A percentile compares a stretch with the other conserved stretches of the same genome.
phyloP scores from a whole-genome alignment of 2,329 filamentous ascomycete genomes.

The Colletotrichum coccodes region DNA sequence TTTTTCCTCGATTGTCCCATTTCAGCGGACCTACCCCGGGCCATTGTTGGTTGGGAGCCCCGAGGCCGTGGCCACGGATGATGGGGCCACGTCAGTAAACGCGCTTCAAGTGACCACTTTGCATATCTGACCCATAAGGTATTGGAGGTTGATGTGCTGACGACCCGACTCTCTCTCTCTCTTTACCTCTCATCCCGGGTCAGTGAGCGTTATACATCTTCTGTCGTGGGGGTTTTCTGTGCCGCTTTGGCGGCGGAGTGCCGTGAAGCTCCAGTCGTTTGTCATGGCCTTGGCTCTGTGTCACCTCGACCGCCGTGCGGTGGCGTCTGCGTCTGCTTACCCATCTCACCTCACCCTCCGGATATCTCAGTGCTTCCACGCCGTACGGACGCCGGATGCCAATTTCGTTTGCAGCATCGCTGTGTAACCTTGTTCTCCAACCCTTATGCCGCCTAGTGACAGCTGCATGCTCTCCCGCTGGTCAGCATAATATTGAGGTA shows the following conservation, averaged over 20 bases:
- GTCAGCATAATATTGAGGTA: constrained; percentile 21
- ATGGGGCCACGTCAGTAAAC: background rate
- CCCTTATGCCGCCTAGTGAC: constrained; percentile 11
- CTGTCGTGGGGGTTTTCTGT: constrained; percentile 14
- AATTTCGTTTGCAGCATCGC: constrained; percentile 26
- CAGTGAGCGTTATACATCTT: background rate
- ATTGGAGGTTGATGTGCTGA: background rate
- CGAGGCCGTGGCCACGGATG: constrained; percentile 14
- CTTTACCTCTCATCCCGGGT: background rate
- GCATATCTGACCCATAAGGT: background rate
- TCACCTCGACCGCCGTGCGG: constrained; percentile 24
- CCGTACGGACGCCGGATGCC: background rate
- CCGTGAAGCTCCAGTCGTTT: background rate
- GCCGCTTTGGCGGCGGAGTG: background rate
- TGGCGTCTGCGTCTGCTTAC: constrained; percentile 14
- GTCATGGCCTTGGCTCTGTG: constrained; percentile 28
- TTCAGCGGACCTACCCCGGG: background rate
- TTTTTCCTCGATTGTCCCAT: background rate
- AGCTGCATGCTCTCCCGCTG: constrained; percentile 21
- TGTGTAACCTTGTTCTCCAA: constrained; percentile 25
- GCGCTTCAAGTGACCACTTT: background rate
- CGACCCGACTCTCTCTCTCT: background rate
- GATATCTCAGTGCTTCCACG: background rate
- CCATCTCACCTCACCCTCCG: constrained; percentile 16
- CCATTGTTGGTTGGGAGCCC: constrained; percentile 4